Evolutionary conservation across 2,329 filamentous ascomycete genomes (phyloP).

Genomic region (Pyricularia pennisetigena): DNA sequence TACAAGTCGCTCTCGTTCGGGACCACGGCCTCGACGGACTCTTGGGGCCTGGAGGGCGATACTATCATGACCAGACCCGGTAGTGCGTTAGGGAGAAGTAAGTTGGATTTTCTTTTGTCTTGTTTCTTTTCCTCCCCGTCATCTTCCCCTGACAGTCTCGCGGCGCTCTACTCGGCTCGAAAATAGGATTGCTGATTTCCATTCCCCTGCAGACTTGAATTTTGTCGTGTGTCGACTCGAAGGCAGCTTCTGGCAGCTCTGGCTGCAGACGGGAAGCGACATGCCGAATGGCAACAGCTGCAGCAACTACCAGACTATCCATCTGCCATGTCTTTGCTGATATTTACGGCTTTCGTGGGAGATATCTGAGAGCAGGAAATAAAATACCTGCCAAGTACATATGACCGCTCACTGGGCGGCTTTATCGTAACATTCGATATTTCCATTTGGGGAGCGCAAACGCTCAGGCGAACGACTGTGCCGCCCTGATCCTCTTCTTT

Average conservation of each 20-base stretch:
- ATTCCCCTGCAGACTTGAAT: conserved; percentile 32
- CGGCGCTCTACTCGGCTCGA: no score
- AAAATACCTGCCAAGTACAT: neutral
- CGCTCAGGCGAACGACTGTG: conserved; percentile 10
- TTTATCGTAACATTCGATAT: neutral
- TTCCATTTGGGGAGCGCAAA: neutral
- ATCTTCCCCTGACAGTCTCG: neutral
- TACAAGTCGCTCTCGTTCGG: conserved; percentile 42
- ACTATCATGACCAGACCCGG: conserved; percentile 32
- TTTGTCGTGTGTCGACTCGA: conserved; percentile 37
- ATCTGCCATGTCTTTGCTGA: conserved; percentile 40
- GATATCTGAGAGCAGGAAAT: neutral
- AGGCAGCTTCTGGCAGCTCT: conserved; percentile 36
- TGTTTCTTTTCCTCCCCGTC: neutral
- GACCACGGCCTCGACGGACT: conserved; percentile 28
- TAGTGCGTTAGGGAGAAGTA: conserved; percentile 32
- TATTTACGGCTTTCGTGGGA: neutral
- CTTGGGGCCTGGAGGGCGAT: conserved; percentile 38
- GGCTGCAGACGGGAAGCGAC: conserved; percentile 41
- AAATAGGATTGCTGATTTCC: neutral
- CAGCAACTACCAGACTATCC: conserved; percentile 44
- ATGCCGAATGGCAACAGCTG: conserved; percentile 36
- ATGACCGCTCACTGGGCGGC: neutral
- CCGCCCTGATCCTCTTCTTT: conserved; percentile 20
- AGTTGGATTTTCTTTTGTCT: conserved; percentile 8